Evolutionary conservation across 345 rosid genomes (phyloP), one percentile per base, ranked within the genome.

Genomic region (Gossypium arboreum): DNA sequence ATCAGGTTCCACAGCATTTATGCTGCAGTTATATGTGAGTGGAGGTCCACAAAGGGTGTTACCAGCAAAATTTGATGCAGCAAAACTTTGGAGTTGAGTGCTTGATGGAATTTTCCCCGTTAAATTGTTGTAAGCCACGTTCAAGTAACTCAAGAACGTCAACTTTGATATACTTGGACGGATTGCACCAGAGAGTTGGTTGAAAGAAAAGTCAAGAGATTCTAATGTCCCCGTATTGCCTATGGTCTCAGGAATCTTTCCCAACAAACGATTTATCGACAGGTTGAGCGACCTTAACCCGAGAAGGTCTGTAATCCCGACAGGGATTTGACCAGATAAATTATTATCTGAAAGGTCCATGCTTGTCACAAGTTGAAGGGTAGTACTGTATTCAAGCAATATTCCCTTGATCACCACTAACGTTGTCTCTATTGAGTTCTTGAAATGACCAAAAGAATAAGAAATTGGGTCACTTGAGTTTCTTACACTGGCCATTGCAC

Each of bases 11-110:
- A 5, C 29, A 65, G 34, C 64, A 39, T 25, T 65, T 27, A 73
- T 73, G 56, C 58, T 68, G 68, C 79, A 72, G 34, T 72, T 71
- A 16, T 54, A 39, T 17, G 56, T 44, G 12, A 79, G 60, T 3
- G 80, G 82, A 74, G 62, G 22, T n/a, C 83, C 83, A 20, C 83
- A 71, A 12, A 79, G 79, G 45, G 56, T 73, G 64, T 82, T 77
- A 7, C 79, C 78, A 3, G 48, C 44, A n/a, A 55, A 79, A 3
- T 66, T 54, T 24, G 75, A 70, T 18, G 61, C 76, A 73, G 74
- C 34, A 27, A 79, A 66, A n/a, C 79, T 79, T 44, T 64, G 74
- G 17, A 82, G 66, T 48, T 79, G 78, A 25, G 73, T 80, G 45
- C 72, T 73, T 0, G 4, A 29, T 27, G 75, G 85, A 44, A 79